phyloP scores from a whole-genome alignment of 169 alveolate genomes.

The Eimeria brunetti region DNA sequence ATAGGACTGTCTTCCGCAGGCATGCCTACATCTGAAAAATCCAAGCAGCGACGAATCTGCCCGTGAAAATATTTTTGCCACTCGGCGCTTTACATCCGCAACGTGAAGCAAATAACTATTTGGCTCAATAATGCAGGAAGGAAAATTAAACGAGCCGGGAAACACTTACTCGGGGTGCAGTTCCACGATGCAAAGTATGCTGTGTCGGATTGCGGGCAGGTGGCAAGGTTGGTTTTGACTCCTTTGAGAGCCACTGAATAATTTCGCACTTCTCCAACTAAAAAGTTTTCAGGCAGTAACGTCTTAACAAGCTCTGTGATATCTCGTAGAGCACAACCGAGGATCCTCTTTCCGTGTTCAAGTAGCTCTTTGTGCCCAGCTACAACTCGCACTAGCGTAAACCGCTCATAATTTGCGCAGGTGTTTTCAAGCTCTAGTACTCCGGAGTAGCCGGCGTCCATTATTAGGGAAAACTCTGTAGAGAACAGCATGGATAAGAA shows the following conservation, averaged over 20 bases:
- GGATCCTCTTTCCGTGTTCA: not conserved
- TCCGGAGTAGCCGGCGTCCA: no score
- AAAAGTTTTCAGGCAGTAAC: not conserved
- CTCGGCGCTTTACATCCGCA: not conserved
- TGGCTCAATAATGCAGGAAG: not conserved
- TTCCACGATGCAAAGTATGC: slow-evolving; percentile 15
- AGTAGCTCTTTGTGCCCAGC: not conserved
- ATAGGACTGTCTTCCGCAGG: not conserved
- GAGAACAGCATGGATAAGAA: not conserved
- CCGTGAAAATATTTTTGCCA: not conserved
- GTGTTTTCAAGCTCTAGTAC: not conserved
- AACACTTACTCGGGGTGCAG: slow-evolving; percentile 16
- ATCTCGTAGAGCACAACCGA: not conserved
- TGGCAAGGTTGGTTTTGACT: not conserved
- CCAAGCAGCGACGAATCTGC: not conserved
- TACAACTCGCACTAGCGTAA: slow-evolving; percentile 4
- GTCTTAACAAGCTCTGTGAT: not conserved
- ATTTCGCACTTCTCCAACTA: not conserved
- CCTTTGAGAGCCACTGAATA: not conserved
- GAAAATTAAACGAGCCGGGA: not conserved
- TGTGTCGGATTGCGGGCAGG: slow-evolving; percentile 5
- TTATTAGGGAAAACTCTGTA: slow-evolving; percentile 11
- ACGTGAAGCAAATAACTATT: not conserved
- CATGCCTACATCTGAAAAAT: not conserved
- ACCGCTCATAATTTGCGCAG: slow-evolving; percentile 36